Evolutionary conservation across 2,329 filamentous ascomycete genomes (phyloP).

Genomic region (Tolypocladium cylindrosporum): DNA sequence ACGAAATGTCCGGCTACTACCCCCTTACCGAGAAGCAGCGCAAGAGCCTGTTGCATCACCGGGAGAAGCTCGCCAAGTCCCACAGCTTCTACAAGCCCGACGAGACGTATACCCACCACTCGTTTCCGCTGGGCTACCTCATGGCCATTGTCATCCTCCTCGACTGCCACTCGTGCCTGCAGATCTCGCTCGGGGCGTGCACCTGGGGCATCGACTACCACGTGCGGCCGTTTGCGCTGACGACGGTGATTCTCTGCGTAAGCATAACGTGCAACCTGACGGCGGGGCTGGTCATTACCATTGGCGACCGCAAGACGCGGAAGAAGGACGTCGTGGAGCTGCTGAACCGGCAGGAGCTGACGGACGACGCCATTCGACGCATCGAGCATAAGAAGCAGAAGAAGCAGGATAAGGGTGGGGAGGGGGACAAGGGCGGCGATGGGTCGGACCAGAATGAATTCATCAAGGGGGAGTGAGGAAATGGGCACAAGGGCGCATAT

Average conservation of each 20-base stretch:
- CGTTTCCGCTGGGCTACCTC: constrained; percentile 66
- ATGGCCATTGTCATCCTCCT: constrained; percentile 70
- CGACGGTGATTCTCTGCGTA: constrained; percentile 70
- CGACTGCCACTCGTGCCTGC: constrained; percentile 69
- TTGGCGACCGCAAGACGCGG: constrained; percentile 65
- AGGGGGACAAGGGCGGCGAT: not conserved
- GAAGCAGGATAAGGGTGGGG: not conserved
- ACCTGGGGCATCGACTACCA: constrained; percentile 73
- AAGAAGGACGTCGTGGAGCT: constrained; percentile 80
- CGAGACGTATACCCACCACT: constrained; percentile 71
- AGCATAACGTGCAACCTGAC: constrained; percentile 70
- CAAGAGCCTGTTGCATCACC: constrained; percentile 62
- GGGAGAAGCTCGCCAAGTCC: constrained; percentile 68
- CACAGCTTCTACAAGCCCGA: constrained; percentile 88
- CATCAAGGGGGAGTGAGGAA: not conserved
- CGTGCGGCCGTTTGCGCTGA: constrained; percentile 59
- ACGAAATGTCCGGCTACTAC: constrained; percentile 39
- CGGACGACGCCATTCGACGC: constrained; percentile 43
- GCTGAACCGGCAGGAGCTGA: constrained; percentile 68
- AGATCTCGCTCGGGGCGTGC: constrained; percentile 67
- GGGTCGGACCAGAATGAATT: not conserved
- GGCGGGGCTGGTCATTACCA: constrained; percentile 64
- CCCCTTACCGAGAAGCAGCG: constrained; percentile 60
- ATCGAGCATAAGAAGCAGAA: constrained; percentile 19
- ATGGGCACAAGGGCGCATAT: not conserved